A percentile compares a stretch with the other conserved stretches of the same genome.
These are phyloP conservation scores for Botryotinia convoluta DNA, from an alignment of 2,329 filamentous ascomycete species.

Conservation along the genomic window DNA sequence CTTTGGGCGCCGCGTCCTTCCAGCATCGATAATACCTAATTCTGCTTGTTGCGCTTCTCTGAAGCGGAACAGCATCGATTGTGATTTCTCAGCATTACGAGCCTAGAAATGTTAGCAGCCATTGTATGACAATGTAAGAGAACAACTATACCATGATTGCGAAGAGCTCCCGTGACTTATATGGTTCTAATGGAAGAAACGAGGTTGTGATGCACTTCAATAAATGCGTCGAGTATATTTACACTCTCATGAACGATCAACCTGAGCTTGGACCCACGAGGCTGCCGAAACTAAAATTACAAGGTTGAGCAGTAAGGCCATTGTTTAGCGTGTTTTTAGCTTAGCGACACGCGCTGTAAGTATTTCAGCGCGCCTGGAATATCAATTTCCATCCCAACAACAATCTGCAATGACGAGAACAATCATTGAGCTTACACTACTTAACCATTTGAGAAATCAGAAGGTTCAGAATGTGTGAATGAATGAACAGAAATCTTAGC, in stretches of 20 bases:
- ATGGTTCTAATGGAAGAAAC: neutral
- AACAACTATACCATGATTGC: constrained; percentile 35
- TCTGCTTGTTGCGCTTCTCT: constrained; percentile 95
- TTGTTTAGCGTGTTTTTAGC: constrained; percentile 11
- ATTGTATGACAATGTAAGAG: neutral
- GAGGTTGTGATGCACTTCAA: neutral
- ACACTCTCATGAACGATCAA: neutral
- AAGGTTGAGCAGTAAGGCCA: neutral
- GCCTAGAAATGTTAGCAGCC: constrained; percentile 53
- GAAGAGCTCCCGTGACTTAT: constrained; percentile 6
- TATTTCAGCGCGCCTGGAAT: neutral
- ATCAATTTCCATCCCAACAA: constrained; percentile 22
- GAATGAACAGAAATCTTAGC: constrained; percentile 42
- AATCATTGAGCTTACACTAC: constrained; percentile 38
- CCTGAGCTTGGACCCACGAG: constrained; percentile 14
- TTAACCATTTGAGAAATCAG: constrained; percentile 28
- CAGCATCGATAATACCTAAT: constrained; percentile 91
- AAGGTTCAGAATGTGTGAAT: constrained; percentile 37
- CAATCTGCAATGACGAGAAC: constrained; percentile 39
- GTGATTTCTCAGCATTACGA: constrained; percentile 96
- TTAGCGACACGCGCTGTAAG: constrained; percentile 3
- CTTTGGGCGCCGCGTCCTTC: constrained; percentile 85
- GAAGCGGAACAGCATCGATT: constrained; percentile 99
- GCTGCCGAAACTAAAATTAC: constrained; percentile 19
- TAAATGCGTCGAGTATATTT: constrained; percentile 2